A percentile compares a stretch with the other conserved stretches of the same genome.
These are phyloP conservation scores for Cadophora gregata DNA, from an alignment of 2,329 filamentous ascomycete genomes.

Conservation along the genomic window DNA sequence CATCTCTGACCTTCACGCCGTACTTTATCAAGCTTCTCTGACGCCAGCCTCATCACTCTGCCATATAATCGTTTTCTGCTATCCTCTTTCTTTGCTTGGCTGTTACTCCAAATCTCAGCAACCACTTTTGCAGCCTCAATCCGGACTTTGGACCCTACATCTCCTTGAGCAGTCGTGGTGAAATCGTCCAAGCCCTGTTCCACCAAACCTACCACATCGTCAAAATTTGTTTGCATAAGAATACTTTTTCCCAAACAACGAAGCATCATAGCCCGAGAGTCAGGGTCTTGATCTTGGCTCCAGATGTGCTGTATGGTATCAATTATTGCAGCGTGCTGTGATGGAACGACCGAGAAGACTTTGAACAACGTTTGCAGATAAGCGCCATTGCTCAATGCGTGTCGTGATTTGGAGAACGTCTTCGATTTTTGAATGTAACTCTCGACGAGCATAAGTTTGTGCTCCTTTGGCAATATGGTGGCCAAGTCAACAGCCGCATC, in stretches of 20 bases:
- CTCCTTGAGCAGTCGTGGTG: slow-evolving; percentile 85
- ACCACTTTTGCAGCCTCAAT: slow-evolving; percentile 74
- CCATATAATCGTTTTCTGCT: slow-evolving; percentile 29
- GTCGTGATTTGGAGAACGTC: slow-evolving; percentile 6
- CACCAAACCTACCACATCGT: slow-evolving; percentile 44
- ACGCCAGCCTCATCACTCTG: slow-evolving; percentile 67
- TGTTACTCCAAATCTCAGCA: slow-evolving; percentile 5
- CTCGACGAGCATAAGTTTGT: not conserved
- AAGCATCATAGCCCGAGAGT: slow-evolving; percentile 58
- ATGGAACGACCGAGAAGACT: slow-evolving; percentile 1
- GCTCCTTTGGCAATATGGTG: not conserved
- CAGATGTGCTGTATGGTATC: slow-evolving; percentile 22
- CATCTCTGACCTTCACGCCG: slow-evolving; percentile 66
- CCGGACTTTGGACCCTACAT: slow-evolving; percentile 86
- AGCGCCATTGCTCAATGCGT: not conserved
- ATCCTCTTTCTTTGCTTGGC: slow-evolving; percentile 16
- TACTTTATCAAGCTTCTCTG: slow-evolving; percentile 91
- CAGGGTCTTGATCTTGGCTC: slow-evolving; percentile 52
- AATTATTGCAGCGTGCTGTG: slow-evolving; percentile 12
- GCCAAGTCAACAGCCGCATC: slow-evolving; percentile 55
- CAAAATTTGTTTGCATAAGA: slow-evolving; percentile 39
- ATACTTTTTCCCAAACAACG: slow-evolving; percentile 57
- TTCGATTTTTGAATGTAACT: slow-evolving; percentile 8
- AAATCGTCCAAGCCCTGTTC: slow-evolving; percentile 80
- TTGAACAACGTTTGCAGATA: slow-evolving; percentile 24